Base-by-base conservation (phyloP, 2,329 filamentous ascomycete species). In the Apiospora pterosperma region DNA sequence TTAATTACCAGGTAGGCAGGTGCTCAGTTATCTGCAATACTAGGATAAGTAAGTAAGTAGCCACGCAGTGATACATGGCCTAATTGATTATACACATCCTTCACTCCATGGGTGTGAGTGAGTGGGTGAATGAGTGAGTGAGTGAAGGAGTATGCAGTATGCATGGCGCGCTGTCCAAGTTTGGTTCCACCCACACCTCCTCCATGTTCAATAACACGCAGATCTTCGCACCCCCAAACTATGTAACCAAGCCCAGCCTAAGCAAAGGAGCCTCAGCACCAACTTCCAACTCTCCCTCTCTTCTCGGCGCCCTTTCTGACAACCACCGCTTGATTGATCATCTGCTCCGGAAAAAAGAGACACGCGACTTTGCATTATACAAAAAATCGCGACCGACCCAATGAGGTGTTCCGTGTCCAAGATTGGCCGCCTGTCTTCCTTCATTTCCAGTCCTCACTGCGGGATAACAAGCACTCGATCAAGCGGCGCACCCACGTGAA, bases 261-360 rank as follows among this genome's bases (percentile, higher is more conserved):
- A 55, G 48, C 48, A 55, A 34, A 55, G 48, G 48, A 55, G 48
- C 48, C 48, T 55, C 48, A 55, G 48, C 48, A 55, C 48, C 48
- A 55, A 55, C 48, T 55, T 19, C 48, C 28, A 55, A 55, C 28
- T 55, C 48, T 55, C 48, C 48, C 25, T 55, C 48, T 34, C 36
- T 14, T 38, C 14, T 34, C 28, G 28, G 19, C 23, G 48, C 7
- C 48, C 48, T 34, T 34, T 55, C 48, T n/a, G 48, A 55, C 48
- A 55, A 55, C 48, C n/a, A 34, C 48, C 48, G 12, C 48, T 10
- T 16, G n/a, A n/a, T n/a, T n/a, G n/a, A n/a, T 55, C 16, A 8
- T 34, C 12, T 19, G 28, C 25, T 34, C 48, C n/a, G n/a, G 48
- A 7, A 31, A 55, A 11, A 31, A 55, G 48, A 55, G 7, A 31